Base-by-base conservation (phyloP, 2,329 filamentous ascomycete genomes). In the Elsinoe fawcettii region DNA sequence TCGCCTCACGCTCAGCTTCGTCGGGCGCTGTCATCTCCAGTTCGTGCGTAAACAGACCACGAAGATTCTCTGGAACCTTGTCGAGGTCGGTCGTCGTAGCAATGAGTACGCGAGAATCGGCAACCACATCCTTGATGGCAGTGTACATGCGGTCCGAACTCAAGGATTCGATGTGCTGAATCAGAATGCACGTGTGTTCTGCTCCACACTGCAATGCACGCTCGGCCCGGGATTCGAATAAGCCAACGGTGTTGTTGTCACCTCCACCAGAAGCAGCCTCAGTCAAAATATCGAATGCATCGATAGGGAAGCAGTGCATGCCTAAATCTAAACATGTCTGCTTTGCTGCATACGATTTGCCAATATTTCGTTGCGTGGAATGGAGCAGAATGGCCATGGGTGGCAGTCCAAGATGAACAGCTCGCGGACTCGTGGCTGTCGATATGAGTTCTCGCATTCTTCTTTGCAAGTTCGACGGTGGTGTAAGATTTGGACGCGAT, bases 61-160 rank as follows among this genome's bases (percentile, higher is more conserved):
- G 83, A 18, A 97, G 85, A 0, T 88, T 88, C 65, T 96, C 91
- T 0, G 92, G 88, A 1, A 99, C 83, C 70, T 97, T 95, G 68
- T 97, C 93, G 0, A 96, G 84, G 63, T 97, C 92, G 5, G 90
- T 96, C 0, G 92, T 96, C 0, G 93, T 99, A 0, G 93, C 92
- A 64, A 99, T 85, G 22, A 99, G 74, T 2, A 97, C 88, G 56
- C 93, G 79, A 2, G 84, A 84, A 47, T 87, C 85, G n/a, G 82
- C 78, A 20, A 96, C 73, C 2, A 97, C 85, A 60, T 95, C 88
- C 67, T 89, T 88, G 67, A 99, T 78, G 0, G 90, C 88, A 3
- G 86, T 81, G 16, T 89, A 84, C 77, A 97, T 96, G 36, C 92
- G 83, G 69, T 97, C 93, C 0, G 91, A 90, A 1, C 88, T 95